A percentile compares a stretch with the other conserved stretches of the same genome.
phyloP scores from a whole-genome alignment of 768 basidiomycete species.

The Suillus decipiens region DNA sequence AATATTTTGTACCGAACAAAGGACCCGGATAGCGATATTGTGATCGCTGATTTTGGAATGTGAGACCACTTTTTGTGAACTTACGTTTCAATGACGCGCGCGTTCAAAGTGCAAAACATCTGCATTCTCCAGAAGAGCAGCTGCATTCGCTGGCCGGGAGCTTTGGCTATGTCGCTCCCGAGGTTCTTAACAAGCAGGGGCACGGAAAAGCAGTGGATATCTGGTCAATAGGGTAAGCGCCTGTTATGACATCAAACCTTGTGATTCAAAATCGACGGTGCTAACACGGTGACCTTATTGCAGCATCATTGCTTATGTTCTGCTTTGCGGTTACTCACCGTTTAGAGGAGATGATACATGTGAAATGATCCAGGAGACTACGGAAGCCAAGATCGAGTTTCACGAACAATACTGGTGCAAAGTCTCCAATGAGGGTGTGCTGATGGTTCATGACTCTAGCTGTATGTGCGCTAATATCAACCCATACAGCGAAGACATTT shows the following conservation, averaged over 20 bases:
- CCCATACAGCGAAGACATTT: conserved; percentile 74
- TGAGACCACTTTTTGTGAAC: conserved; percentile 36
- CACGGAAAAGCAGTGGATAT: conserved; percentile 93
- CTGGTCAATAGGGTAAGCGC: conserved; percentile 85
- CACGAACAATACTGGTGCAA: conserved; percentile 96
- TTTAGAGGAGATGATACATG: conserved; percentile 84
- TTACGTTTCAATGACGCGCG: conserved; percentile 2
- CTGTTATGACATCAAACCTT: not conserved
- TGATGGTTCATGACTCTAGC: not conserved
- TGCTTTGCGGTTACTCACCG: conserved; percentile 94
- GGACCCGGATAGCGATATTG: conserved; percentile 77
- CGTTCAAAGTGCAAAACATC: conserved; percentile 70
- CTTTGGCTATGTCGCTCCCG: conserved; percentile 91
- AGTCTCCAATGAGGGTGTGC: conserved; percentile 70
- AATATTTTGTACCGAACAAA: conserved; percentile 91
- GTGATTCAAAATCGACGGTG: conserved; percentile 7
- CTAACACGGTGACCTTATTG: not conserved
- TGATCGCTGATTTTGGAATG: conserved; percentile 99
- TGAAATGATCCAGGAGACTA: conserved; percentile 82
- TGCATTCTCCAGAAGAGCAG: conserved; percentile 70
- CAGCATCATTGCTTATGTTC: conserved; percentile 92
- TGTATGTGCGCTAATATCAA: conserved; percentile 7
- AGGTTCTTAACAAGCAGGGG: conserved; percentile 76
- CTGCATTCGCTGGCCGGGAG: conserved; percentile 75
- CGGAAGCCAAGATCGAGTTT: conserved; percentile 81